Conservation (phyloP, 2,329 filamentous ascomycete species). For the Alternaria burnsii region DNA sequence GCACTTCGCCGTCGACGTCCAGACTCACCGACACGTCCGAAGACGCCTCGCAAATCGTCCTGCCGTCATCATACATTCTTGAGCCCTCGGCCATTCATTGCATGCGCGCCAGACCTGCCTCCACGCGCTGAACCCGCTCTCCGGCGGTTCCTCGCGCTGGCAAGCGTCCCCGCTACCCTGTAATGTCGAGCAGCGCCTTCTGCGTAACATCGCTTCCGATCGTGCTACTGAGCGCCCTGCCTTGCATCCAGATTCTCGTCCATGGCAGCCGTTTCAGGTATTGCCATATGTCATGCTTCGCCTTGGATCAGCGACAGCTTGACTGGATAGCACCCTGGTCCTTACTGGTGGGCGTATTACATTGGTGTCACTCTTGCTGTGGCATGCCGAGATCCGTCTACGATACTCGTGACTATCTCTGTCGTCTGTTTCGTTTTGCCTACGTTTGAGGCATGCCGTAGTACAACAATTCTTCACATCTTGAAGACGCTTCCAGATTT, state of each 20-base stretch:
- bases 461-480: constrained; percentile 3
- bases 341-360: constrained; percentile 12
- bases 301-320: constrained; percentile 23
- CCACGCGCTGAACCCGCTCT: constrained; percentile 28
- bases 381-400: constrained; percentile 19
- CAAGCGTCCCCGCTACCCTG: constrained; percentile 24
- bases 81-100: constrained; percentile 6
- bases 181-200: constrained; percentile 32
- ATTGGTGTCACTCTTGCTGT: constrained; percentile 24
- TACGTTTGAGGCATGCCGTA: constrained; percentile 8
- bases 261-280: constrained; percentile 28
- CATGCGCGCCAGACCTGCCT: constrained; percentile 28
- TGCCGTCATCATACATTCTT: constrained; percentile 26
- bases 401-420: constrained; percentile 20
- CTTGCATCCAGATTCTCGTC: constrained; percentile 39
- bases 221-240: constrained; percentile 33
- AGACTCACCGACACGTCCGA: constrained; percentile 42
- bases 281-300: constrained; percentile 26
- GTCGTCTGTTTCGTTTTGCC: constrained; percentile 22
- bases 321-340: constrained; percentile 21
- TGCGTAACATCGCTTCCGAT: constrained; percentile 38
- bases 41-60: constrained; percentile 22
- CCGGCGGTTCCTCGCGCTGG: constrained; percentile 42
- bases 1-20: constrained; percentile 26
- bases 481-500: constrained; percentile 1